Evolutionary conservation across 2,329 filamentous ascomycete species (phyloP).

Genomic region (Trichophyton verrucosum): DNA sequence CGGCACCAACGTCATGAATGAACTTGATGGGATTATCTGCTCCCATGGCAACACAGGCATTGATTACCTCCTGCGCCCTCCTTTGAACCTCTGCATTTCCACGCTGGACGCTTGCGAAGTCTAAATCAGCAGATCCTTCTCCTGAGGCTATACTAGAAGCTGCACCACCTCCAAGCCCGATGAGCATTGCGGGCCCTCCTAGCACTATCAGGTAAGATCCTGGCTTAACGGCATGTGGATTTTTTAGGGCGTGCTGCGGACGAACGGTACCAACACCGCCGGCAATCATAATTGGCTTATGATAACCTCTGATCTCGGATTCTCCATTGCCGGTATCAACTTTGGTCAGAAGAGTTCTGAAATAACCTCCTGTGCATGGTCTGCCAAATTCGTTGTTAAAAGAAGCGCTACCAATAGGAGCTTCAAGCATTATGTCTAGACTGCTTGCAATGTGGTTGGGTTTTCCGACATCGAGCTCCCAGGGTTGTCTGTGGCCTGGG

Average conservation of each 20-base stretch:
- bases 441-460: constrained; percentile 87
- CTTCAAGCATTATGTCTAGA: constrained; percentile 95
- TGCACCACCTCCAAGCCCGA: constrained; percentile 88
- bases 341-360: constrained; percentile 72
- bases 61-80: constrained; percentile 94
- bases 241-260: constrained; percentile 81
- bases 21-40: constrained; percentile 81
- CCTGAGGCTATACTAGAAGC: constrained; percentile 83
- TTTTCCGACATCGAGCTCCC: constrained; percentile 84
- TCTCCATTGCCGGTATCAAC: constrained; percentile 49
- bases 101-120: constrained; percentile 94
- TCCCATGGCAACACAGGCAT: constrained; percentile 77
- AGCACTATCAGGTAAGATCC: constrained; percentile 89
- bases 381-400: constrained; percentile 98
- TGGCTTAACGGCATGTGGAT: constrained; percentile 61
- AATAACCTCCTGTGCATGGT: constrained; percentile 77
- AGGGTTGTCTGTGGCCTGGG: constrained; percentile 67
- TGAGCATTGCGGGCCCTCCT: constrained; percentile 93
- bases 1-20: constrained; percentile 95
- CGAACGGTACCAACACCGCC: constrained; percentile 87
- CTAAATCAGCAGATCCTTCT: constrained; percentile 79
- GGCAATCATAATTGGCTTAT: constrained; percentile 98
- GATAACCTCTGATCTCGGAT: constrained; percentile 73
- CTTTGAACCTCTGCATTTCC: constrained; percentile 95
- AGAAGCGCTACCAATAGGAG: constrained; percentile 82